Base-by-base conservation (phyloP, 768 basidiomycete species). In the Lentinula lateritia region DNA sequence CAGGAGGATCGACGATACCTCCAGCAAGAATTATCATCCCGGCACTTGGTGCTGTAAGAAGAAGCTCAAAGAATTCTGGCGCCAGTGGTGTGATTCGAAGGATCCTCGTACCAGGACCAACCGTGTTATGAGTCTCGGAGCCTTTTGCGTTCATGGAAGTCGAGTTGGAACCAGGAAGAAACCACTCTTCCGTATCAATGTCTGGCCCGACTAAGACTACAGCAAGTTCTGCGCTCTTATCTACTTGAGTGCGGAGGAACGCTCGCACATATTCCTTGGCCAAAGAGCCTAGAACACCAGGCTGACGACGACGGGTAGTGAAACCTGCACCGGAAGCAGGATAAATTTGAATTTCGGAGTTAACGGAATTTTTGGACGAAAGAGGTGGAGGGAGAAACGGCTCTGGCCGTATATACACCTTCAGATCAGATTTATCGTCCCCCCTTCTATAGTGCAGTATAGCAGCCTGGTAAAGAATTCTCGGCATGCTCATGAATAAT, bases 391-490 rank as follows among this genome's bases (percentile, higher is more conserved):
- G 34, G 13, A 50, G 58, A n/a, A 73, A 66, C 1, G 85, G 86
- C 58, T 87, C 87, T 0, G 88, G 88, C 9, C 86, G 75, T 28
- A 80, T 74, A 64, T 77, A 87, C 0, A 89, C 80, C 57, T 81
- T 77, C 18, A 90, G 74, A 6, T 72, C 63, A 13, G 38, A 42
- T 28, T 42, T 8, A 1, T 34, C 38, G 16, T 56, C 41, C 23
- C 39, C 41, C 39, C 6, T 42, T 28, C 23, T 5, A 39, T 88
- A 89, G 67, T 89, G 87, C 52, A 90, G 68, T 18, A 76, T 75
- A 74, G 78, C 81, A 0, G 89, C 88, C 36, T 85, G 78, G 60
- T 80, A 84, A 4, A 85, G 66, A 58, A 89, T 90, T n/a, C 88
- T 76, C 2, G 83, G 78, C 54, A 83, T 74, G 0, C 84, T 81